Percentiles rank a stretch among this genome's conserved stretches.
Evolutionary conservation across 768 basidiomycete species (phyloP).

Genomic region (Leucogyrophana mollusca): DNA sequence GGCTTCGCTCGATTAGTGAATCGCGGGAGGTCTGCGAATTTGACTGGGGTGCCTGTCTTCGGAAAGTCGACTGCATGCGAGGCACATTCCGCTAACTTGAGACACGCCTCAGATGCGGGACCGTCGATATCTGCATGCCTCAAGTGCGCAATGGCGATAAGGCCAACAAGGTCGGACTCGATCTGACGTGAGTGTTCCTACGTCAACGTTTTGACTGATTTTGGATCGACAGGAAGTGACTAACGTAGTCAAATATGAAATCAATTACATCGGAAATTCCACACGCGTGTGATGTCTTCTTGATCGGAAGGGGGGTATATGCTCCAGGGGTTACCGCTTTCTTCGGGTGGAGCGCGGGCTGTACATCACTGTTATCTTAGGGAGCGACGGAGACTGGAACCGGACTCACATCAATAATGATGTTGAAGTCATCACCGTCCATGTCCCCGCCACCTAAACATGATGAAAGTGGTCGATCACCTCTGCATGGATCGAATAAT

Average conservation of each 20-base stretch:
- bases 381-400: constrained; percentile 1
- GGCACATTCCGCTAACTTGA: constrained; percentile 41
- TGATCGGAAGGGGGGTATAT: constrained; percentile 37
- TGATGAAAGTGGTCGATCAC: constrained; percentile 42
- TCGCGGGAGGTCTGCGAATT: constrained; percentile 32
- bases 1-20: constrained; percentile 27
- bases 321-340: constrained; percentile 29
- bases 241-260: constrained; percentile 48
- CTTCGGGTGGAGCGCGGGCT: constrained; percentile 32
- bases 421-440: constrained; percentile 51
- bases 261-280: constrained; percentile 43
- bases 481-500: constrained; percentile 30
- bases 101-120: constrained; percentile 34
- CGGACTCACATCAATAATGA: constrained; percentile 40
- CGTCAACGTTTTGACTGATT: neutral
- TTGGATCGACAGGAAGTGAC: constrained; percentile 10
- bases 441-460: constrained; percentile 54
- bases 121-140: constrained; percentile 41
- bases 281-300: constrained; percentile 28
- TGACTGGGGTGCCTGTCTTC: constrained; percentile 44
- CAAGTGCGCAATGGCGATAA: constrained; percentile 42
- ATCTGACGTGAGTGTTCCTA: constrained; percentile 20
- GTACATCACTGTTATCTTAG: constrained; percentile 7
- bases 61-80: constrained; percentile 50
- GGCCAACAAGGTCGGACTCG: constrained; percentile 38